Base-by-base conservation (phyloP, 495 filamentous ascomycete species). In the Cairneyella variabilis region DNA sequence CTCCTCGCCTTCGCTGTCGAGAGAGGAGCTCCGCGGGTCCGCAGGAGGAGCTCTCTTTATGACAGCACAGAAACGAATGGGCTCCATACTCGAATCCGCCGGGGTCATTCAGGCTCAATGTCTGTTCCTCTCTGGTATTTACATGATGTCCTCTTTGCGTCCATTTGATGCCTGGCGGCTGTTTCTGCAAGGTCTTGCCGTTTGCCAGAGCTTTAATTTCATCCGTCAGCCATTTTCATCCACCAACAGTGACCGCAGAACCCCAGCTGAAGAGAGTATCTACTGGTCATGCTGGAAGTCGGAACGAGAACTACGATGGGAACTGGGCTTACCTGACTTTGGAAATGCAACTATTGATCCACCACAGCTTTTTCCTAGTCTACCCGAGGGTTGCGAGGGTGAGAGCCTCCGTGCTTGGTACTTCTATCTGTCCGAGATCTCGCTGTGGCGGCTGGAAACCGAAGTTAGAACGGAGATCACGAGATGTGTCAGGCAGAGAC, bases 391-490 rank as follows among this genome's bases (percentile, higher is more conserved):
- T n/a, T 27, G 58, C 17, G 59, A 61, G 14, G 44, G 14, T 48
- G 59, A 6, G 56, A 59, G 17, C 30, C 59, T 8, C 57, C 57
- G 54, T 30, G 63, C 62, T 14, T 74, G 71, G 71, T 72, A 69
- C 41, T 74, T 66, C 36, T 74, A 72, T 55, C 64, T 74, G 0
- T 62, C 71, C 5, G 71, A 74, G 26, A 72, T 72, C 54, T 63
- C 71, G 9, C 48, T 72, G 20, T 52, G 66, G 16, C 51, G 69
- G 11, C 50, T 72, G 60, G 48, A 22, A 69, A 64, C 28, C 63
- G 58, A 10, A 64, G 65, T 22, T 36, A 67, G 7, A 47, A 27
- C 25, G 8, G 48, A 2, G 7, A 48, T 22, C 25, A n/a, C n/a
- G n/a, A n/a, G n/a, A 18, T 5, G 8, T 14, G 16, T 9, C 5